Percentiles rank a stretch among this genome's conserved stretches.
Evolutionary conservation across 495 filamentous ascomycete species (phyloP).

Genomic region (Xylaria castorea): DNA sequence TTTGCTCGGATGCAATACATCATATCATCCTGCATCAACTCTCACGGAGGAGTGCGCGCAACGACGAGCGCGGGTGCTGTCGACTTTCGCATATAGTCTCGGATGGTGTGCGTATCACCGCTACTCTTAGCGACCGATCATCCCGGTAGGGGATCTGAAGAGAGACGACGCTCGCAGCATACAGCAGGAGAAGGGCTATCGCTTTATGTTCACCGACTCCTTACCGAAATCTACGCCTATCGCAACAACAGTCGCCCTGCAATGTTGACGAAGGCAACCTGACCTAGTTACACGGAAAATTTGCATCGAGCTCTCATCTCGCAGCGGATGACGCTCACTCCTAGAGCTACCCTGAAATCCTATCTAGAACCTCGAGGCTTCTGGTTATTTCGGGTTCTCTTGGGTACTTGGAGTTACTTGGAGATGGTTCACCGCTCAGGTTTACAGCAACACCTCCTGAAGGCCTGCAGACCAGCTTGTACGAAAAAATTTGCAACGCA

Average conservation of each 20-base stretch:
- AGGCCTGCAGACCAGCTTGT: constrained; percentile 6
- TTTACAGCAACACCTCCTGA: background rate
- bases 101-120: background rate
- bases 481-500: constrained; percentile 13
- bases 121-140: background rate
- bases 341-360: background rate
- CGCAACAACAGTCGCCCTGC: constrained; percentile 1
- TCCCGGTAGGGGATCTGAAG: background rate
- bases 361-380: background rate
- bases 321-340: background rate
- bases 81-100: background rate
- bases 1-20: background rate
- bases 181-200: background rate
- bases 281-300: background rate
- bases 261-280: constrained; percentile 11
- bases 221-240: constrained; percentile 6
- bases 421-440: constrained; percentile 17
- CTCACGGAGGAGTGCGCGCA: constrained; percentile 10
- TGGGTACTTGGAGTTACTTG: constrained; percentile 18
- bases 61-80: background rate
- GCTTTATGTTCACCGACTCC: constrained; percentile 6
- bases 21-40: background rate
- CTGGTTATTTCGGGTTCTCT: background rate
- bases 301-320: background rate
- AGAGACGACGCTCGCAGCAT: background rate